Conservation (phyloP, 441 rosid species). For the Pelargonium cotyledonis region DNA sequence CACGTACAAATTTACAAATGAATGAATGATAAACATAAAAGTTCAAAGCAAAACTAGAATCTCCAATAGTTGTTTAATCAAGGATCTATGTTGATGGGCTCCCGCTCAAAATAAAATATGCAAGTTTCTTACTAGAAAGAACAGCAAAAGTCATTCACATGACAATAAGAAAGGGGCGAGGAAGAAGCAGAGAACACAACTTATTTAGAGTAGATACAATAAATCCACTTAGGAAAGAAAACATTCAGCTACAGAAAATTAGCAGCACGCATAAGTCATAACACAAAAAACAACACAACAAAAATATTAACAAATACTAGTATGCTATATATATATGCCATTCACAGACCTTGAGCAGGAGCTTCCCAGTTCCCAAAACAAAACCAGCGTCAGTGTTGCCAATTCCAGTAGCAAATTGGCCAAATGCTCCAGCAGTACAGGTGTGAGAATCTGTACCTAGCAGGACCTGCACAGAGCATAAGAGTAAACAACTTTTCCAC, state of each 20-base stretch:
- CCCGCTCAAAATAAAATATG: neutral
- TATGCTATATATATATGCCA: neutral
- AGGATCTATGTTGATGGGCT: neutral
- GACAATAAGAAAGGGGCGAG: neutral
- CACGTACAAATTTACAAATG: neutral
- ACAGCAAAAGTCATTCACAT: neutral
- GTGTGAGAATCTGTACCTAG: slow-evolving; percentile 95
- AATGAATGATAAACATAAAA: neutral
- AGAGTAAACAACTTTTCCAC: slow-evolving; percentile 4
- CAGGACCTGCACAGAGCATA: slow-evolving; percentile 54
- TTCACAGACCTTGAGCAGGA: slow-evolving; percentile 72
- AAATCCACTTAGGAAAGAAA: neutral
- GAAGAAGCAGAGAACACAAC: neutral
- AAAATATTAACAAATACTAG: neutral
- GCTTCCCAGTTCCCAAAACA: slow-evolving; percentile 83
- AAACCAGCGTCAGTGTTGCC: slow-evolving; percentile 99
- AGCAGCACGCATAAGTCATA: neutral
- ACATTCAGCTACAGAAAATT: neutral
- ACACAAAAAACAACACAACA: neutral
- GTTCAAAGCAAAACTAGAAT: neutral
- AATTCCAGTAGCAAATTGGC: slow-evolving; percentile 96
- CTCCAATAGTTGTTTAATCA: neutral
- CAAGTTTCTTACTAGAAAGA: neutral
- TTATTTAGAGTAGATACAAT: neutral
- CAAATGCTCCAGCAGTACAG: slow-evolving; percentile 97